Evolutionary conservation across 305 asterid species (phyloP), one percentile per base, ranked within the genome.

Genomic region (Petunia hybrid): DNA sequence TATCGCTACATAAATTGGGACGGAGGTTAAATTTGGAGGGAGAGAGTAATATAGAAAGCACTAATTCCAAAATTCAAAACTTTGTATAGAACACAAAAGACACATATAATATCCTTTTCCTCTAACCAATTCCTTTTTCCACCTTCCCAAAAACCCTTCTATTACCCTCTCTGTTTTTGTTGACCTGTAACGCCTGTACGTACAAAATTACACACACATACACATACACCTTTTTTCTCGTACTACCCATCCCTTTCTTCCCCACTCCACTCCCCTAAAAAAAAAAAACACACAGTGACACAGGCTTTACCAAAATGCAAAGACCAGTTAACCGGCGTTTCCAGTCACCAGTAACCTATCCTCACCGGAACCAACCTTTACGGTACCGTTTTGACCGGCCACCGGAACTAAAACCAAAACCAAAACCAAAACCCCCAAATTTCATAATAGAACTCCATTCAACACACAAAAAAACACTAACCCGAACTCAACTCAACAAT

Each of bases 391-490:
- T 36, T 46, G 91, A 89, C 90, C 91, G 92, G 4, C 88, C 92
- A 1, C 88, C 89, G 13, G 88, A 83, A n/a, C 78, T 83, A 4
- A 63, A 35, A 5, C 31, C 31, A 22, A 53, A 53, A 10, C 77
- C 82, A 40, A 80, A 79, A 10, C 57, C 5, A 8, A 65, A 1
- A 38, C 61, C 78, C 7, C 86, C 87, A 45, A 94, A 91, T 82
- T 94, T 91, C 86, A 48, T 85, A 43, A 82, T 95, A 55, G 85
- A 89, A 77, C 87, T 95, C 3, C 83, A 86, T 5, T 66, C 71
- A 22, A 84, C 84, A 78, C 38, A 78, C 64, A 76, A 73, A 65
- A 43, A 14, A 22, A 22, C 31, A 0, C 74, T 41, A 68, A 77
- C 16, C 7, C 75, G 35, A 82, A 16, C 51, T 10, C 93, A 84